Conservation (phyloP, 2,329 filamentous ascomycete species). For the Tolypocladium tundrense region DNA sequence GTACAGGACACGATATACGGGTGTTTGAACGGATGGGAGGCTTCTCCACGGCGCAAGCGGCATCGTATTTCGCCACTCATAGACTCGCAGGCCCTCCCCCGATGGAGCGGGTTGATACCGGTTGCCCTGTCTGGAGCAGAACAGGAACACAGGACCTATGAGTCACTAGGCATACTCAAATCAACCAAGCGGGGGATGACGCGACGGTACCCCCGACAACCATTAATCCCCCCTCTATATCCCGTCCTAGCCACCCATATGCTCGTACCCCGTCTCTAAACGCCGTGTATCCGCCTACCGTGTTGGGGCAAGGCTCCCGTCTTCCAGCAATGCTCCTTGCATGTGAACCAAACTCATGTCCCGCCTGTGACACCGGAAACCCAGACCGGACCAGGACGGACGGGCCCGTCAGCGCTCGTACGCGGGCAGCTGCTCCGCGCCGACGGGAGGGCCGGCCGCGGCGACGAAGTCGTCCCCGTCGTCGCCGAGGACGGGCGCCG, state of each 20-base stretch:
- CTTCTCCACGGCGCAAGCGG: not conserved
- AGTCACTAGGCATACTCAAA: too few species aligned
- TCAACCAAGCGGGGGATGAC: too few species aligned
- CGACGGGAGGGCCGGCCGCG: constrained; percentile 12
- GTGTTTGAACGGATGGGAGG: not conserved
- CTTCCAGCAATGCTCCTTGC: not conserved
- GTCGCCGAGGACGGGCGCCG: constrained; percentile 45
- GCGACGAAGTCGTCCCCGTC: constrained; percentile 39
- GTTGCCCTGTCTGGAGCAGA: too few species aligned
- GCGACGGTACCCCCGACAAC: too few species aligned
- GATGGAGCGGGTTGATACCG: too few species aligned
- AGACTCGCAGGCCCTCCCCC: not conserved
- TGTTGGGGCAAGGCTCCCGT: not conserved
- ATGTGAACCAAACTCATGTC: not conserved
- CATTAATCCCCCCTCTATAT: not conserved
- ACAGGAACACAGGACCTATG: too few species aligned
- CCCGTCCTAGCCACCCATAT: not conserved
- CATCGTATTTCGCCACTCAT: not conserved
- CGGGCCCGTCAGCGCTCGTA: constrained; percentile 23
- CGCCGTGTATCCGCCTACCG: not conserved
- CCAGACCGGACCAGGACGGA: too few species aligned
- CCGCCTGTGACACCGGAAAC: not conserved
- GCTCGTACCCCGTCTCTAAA: not conserved
- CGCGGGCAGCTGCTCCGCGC: constrained; percentile 25
- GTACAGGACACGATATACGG: not conserved